A percentile compares a stretch with the other conserved stretches of the same genome.
Evolutionary conservation across 164 flowering plant species (phyloP).

Genomic region (Tetracentron sinense): DNA sequence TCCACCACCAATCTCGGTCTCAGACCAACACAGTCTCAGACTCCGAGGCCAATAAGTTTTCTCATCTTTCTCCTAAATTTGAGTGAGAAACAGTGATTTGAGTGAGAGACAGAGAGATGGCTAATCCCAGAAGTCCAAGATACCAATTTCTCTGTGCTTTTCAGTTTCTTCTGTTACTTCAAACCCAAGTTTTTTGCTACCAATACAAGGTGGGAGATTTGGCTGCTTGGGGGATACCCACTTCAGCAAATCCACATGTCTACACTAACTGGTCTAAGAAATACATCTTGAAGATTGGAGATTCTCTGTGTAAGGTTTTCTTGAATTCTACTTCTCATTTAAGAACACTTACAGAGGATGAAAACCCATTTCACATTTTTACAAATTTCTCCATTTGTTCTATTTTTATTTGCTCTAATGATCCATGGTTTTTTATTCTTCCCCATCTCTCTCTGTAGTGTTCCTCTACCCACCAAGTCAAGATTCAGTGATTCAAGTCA

Average conservation of each 20-base stretch:
- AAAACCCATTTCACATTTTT: neutral
- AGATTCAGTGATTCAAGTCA: slow-evolving; percentile 88
- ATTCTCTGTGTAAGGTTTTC: slow-evolving; percentile 74
- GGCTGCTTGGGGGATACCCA: slow-evolving; percentile 83
- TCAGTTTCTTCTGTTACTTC: slow-evolving; percentile 38
- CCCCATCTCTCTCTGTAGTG: slow-evolving; percentile 38
- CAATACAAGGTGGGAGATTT: slow-evolving; percentile 85
- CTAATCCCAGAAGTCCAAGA: slow-evolving; percentile 24
- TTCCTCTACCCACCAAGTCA: slow-evolving; percentile 94
- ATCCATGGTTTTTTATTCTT: neutral
- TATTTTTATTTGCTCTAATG: neutral
- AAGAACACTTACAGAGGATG: neutral
- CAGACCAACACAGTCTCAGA: neutral
- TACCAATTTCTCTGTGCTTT: slow-evolving; percentile 26
- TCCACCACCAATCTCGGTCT: slow-evolving; percentile 7
- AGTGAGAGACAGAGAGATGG: slow-evolving; percentile 30
- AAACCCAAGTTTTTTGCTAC: slow-evolving; percentile 40
- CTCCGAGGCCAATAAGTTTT: slow-evolving; percentile 26
- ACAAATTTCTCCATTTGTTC: neutral
- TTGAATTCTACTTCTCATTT: neutral
- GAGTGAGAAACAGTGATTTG: neutral
- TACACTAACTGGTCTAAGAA: slow-evolving; percentile 71
- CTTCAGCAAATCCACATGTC: slow-evolving; percentile 46
- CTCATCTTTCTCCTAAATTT: slow-evolving; percentile 11
- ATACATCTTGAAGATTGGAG: slow-evolving; percentile 57